These are phyloP conservation scores for Wickerhamiella azyma DNA, from an alignment of 805 yeast genomes.

Conservation along the genomic window DNA sequence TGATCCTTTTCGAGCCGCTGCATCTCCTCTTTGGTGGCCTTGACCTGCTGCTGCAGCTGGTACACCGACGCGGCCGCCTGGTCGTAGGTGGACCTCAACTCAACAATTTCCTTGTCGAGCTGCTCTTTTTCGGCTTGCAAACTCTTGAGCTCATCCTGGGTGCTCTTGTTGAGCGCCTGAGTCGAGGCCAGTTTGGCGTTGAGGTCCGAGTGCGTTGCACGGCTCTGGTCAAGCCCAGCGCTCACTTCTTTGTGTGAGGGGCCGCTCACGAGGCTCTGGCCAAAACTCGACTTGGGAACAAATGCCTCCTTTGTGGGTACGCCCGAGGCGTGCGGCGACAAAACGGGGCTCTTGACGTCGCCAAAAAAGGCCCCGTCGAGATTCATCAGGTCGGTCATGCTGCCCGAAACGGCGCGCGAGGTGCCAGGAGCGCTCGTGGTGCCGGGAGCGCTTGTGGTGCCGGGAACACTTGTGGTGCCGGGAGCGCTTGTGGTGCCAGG, in stretches of 20 bases:
- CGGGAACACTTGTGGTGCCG: conserved; percentile 1
- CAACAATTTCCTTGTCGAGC: conserved; percentile 55
- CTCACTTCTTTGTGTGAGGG: conserved; percentile 37
- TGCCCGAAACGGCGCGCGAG: conserved; percentile 9
- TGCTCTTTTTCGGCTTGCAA: conserved; percentile 62
- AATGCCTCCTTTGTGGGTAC: conserved; percentile 38
- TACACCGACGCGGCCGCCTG: conserved; percentile 64
- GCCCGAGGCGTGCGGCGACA: conserved; percentile 20
- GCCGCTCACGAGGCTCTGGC: conserved; percentile 43
- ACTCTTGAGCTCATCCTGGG: conserved; percentile 47
- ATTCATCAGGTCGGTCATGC: conserved; percentile 23
- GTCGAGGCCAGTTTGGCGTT: neutral
- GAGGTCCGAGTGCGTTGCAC: neutral
- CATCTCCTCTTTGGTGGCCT: conserved; percentile 44
- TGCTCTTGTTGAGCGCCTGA: conserved; percentile 1
- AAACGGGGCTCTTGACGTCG: conserved; percentile 25
- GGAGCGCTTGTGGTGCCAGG: neutral
- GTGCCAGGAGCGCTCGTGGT: neutral
- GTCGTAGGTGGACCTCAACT: conserved; percentile 58
- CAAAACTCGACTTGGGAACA: conserved; percentile 75
- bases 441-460: neutral
- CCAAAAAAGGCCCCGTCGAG: conserved; percentile 18
- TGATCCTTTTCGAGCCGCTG: conserved; percentile 19
- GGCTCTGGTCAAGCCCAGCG: conserved; percentile 17
- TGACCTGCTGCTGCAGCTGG: conserved; percentile 47